Conservation (phyloP, 176 grass and related monocot species). For the maize (Zea mays) region DNA sequence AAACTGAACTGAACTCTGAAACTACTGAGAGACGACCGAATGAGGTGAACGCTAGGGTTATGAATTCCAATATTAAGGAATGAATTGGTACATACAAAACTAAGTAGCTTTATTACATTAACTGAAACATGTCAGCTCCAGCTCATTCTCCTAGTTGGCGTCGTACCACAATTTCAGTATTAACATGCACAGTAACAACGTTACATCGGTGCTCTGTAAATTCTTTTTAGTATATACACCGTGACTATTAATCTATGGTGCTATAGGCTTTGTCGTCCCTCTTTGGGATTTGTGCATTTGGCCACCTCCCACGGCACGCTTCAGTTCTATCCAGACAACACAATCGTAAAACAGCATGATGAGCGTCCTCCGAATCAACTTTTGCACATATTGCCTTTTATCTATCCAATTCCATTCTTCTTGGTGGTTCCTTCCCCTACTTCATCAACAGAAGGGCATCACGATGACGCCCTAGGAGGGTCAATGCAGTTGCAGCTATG, state of each 20-base stretch:
- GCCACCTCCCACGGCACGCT: not conserved
- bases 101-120: not conserved
- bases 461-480: constrained; percentile 61
- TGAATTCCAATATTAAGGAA: not conserved
- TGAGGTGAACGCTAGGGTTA: no score
- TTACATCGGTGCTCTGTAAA: not conserved
- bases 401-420: not conserved
- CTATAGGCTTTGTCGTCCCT: not conserved
- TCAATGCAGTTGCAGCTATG: constrained; percentile 68
- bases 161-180: not conserved
- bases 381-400: not conserved
- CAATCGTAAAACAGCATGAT: not conserved
- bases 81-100: not conserved
- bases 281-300: not conserved
- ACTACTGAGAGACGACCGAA: no score
- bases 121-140: not conserved
- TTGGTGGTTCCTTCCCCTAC: not conserved
- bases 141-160: not conserved
- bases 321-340: not conserved
- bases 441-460: constrained; percentile 70
- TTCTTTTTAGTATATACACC: not conserved
- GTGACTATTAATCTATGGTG: no score
- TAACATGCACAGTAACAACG: not conserved
- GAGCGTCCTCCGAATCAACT: not conserved
- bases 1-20: no score